phyloP scores from a whole-genome alignment of 371 early-diverging fungal genomes.

The Mucor circinelloides region DNA sequence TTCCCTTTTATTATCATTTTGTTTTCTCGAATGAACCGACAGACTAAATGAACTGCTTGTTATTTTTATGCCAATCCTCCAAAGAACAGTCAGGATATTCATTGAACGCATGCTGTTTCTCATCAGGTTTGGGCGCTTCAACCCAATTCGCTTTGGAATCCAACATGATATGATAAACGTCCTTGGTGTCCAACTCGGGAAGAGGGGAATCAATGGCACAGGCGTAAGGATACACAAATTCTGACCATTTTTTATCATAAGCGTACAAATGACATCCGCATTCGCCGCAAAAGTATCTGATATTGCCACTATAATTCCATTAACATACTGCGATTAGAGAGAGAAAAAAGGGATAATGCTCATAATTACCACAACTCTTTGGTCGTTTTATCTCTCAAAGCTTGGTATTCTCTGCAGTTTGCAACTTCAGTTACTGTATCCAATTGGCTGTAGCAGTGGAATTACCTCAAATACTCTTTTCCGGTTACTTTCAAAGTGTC shows the following conservation, averaged over 20 bases:
- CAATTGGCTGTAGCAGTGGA: neutral
- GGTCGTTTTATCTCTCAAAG: constrained; percentile 34
- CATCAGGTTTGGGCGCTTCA: constrained; percentile 13
- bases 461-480: constrained; percentile 38
- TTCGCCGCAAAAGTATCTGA: constrained; percentile 49
- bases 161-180: constrained; percentile 38
- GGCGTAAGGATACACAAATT: constrained; percentile 47
- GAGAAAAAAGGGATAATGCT: too few relatives aligned
- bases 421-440: too few relatives aligned
- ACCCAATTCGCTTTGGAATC: constrained; percentile 47
- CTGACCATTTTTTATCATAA: constrained; percentile 31
- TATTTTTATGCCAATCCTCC: constrained; percentile 48
- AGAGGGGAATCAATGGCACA: constrained; percentile 47
- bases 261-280: constrained; percentile 49
- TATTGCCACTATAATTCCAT: constrained; percentile 46
- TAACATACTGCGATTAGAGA: too few relatives aligned
- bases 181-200: constrained; percentile 20
- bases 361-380: constrained; percentile 37
- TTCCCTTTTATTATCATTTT: too few relatives aligned
- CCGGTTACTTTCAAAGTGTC: constrained; percentile 39
- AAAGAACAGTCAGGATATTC: constrained; percentile 46
- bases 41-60: constrained; percentile 4
- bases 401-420: constrained; percentile 35
- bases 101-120: constrained; percentile 24
- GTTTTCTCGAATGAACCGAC: too few relatives aligned